Base-by-base conservation (phyloP, 352 stramenopile species). In the Phytophthora tentaculata region DNA sequence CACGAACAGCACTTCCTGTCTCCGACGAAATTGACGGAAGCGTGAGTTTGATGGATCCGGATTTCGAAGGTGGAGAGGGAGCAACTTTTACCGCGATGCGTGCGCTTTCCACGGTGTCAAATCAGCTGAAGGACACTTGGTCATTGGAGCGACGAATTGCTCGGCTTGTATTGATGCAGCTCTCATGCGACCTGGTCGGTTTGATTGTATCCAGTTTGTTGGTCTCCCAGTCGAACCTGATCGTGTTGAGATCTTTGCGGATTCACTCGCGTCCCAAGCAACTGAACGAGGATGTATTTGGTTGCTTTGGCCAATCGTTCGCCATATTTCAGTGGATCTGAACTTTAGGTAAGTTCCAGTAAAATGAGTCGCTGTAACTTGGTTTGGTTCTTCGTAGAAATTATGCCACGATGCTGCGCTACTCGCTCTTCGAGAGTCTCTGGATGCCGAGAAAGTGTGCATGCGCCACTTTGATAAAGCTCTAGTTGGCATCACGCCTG, bases 81-180 rank as follows among this genome's bases (percentile, higher is more conserved):
- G 81, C 81, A 0, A 86, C 79, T 2, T 91, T 76, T 39, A 91
- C 92, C 8, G 75, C 90, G 8, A 76, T 90, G 66, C 92, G 97
- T 37, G 94, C 99, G 23, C 93, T 99, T 52, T 98, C 98, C 43
- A 98, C 97, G 49, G 91, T 99, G 74, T 99, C 35, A 95, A 98
- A 61, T 91, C 88, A 20, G 84, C 93, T 2, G 96, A 98, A 64
- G 98, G 88, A 4, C 72, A 99, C 5, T 86, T 99, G 28, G 96
- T 99, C 39, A 98, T 99, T 62, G 97, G 95, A 26, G 97, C 97
- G 12, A 99, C 97, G 13, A 99, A 99, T 76, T 90, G 96, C 54
- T 96, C 98, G 1, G 94, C 99, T 73, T 98, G 98, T 70, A 91
- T 99, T 24, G 97, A 99, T 73, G 96, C 93, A n/a, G 97, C 97